Evolutionary conservation across 805 yeast genomes (phyloP).

Genomic region (Saccharomycopsis schoenii): DNA sequence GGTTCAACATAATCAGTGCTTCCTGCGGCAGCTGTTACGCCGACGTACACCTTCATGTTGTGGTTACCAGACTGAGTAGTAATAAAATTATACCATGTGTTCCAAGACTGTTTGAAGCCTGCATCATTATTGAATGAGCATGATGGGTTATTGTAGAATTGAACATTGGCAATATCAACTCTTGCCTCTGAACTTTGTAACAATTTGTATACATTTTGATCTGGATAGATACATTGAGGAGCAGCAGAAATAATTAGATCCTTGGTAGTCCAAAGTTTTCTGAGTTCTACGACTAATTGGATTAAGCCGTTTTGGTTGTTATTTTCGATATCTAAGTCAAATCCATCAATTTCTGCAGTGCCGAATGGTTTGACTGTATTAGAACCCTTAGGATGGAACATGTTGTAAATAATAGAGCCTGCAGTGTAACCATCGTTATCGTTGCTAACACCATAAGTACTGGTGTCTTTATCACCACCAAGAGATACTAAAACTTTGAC

Average conservation of each 20-base stretch:
- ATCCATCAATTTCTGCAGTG: conserved; percentile 14
- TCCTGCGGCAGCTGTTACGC: conserved; percentile 44
- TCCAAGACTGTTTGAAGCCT: conserved; percentile 35
- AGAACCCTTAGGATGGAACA: conserved; percentile 35
- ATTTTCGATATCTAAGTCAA: conserved; percentile 22
- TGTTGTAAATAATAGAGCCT: conserved; percentile 52
- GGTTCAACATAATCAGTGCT: conserved; percentile 45
- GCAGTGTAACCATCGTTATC: conserved; percentile 65
- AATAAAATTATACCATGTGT: conserved; percentile 38
- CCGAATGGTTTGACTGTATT: conserved; percentile 13
- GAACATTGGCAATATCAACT: conserved; percentile 52
- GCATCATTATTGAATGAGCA: conserved; percentile 15
- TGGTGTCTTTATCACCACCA: conserved; percentile 53
- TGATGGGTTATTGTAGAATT: conserved; percentile 48
- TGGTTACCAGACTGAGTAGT: conserved; percentile 34
- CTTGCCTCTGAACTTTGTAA: conserved; percentile 23
- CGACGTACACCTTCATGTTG: conserved; percentile 46
- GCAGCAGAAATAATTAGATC: conserved; percentile 50
- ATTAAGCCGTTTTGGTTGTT: conserved; percentile 39
- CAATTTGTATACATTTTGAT: conserved; percentile 34
- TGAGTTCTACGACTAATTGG: conserved; percentile 31
- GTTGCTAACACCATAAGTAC: conserved; percentile 71
- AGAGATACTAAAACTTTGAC: conserved; percentile 68
- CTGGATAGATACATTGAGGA: conserved; percentile 61
- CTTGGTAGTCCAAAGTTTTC: conserved; percentile 32